These are phyloP conservation scores for Ganoderma meredithae DNA, from an alignment of 1,284 basidiomycete genomes.

Conservation along the genomic window DNA sequence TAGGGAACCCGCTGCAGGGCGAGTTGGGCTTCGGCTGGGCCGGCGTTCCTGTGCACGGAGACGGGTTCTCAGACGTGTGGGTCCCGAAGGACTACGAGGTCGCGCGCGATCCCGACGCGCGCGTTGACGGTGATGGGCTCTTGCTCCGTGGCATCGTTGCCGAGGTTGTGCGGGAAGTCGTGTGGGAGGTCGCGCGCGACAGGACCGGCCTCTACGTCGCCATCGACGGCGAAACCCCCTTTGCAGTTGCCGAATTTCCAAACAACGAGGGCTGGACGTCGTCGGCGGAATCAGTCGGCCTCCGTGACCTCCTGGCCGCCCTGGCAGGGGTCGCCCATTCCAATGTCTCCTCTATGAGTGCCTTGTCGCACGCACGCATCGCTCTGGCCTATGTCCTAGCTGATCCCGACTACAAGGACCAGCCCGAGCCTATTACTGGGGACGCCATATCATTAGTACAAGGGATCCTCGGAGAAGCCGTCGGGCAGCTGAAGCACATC, in stretches of 20 bases:
- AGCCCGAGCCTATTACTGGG: conserved; percentile 18
- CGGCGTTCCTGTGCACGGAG: conserved; percentile 21
- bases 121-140: conserved; percentile 10
- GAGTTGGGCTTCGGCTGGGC: conserved; percentile 27
- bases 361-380: conserved; percentile 16
- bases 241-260: neutral
- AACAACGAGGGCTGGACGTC: conserved; percentile 13
- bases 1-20: conserved; percentile 16
- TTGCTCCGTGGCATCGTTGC: conserved; percentile 21
- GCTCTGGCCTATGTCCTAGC: conserved; percentile 26
- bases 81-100: conserved; percentile 25
- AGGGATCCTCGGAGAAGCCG: neutral
- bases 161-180: conserved; percentile 6
- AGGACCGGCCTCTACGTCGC: conserved; percentile 12
- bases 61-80: conserved; percentile 19
- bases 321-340: neutral
- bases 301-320: conserved; percentile 1
- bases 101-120: conserved; percentile 15
- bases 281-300: conserved; percentile 4
- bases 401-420: conserved; percentile 19
- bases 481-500: conserved; percentile 14
- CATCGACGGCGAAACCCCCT: conserved; percentile 7
- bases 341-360: neutral
- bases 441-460: conserved; percentile 1
- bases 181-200: conserved; percentile 16